These are phyloP conservation scores for Porphyrellus cyaneotinctus DNA, from an alignment of 768 basidiomycete species.

Conservation along the genomic window DNA sequence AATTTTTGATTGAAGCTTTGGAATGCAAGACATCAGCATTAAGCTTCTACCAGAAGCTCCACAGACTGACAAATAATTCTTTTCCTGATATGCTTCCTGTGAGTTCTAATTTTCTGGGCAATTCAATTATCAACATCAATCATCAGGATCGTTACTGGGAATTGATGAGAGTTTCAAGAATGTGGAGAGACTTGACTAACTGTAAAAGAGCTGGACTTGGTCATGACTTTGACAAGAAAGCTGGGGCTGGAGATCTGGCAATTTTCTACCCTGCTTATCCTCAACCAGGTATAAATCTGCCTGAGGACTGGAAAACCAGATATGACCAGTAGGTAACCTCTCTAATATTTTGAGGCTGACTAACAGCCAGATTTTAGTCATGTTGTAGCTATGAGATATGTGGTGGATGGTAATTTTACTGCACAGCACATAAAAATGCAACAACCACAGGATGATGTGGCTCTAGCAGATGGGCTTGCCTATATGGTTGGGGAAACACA, in stretches of 20 bases:
- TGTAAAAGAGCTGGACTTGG: background rate
- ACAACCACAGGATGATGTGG: background rate
- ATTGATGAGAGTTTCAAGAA: background rate
- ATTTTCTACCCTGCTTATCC: no score
- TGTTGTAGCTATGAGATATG: background rate
- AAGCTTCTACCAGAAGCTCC: no score
- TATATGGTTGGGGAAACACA: background rate
- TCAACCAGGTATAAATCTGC: no score
- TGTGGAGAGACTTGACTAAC: no score
- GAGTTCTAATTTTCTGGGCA: background rate
- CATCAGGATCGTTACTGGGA: background rate
- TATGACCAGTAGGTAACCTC: background rate
- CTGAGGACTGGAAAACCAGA: background rate
- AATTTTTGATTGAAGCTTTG: constrained; percentile 17
- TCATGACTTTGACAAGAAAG: background rate
- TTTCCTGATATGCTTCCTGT: background rate
- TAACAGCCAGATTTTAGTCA: background rate
- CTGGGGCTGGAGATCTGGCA: background rate
- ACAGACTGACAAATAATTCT: no score
- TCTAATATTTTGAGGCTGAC: background rate
- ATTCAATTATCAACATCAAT: background rate
- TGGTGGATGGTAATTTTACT: no score
- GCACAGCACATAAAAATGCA: background rate
- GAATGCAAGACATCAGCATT: no score
- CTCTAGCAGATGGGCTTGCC: background rate